Conservation (phyloP, 1,139 yeast genomes). For the Scheffersomyces cryptocercus region DNA sequence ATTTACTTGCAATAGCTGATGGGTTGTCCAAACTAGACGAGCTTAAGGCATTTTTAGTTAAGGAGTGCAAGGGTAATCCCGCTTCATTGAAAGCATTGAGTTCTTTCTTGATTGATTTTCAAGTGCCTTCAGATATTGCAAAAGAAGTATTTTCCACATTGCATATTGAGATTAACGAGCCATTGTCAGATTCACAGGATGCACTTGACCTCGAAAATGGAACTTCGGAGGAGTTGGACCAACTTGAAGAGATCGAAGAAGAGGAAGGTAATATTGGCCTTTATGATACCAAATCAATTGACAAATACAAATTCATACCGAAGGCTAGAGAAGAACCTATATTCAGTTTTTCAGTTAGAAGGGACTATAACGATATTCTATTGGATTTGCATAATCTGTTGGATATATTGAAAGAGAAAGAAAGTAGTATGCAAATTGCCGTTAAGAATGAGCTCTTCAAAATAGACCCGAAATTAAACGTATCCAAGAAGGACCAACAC, state of each 20-base stretch:
- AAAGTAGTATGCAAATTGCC: slow-evolving; percentile 17
- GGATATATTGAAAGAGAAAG: slow-evolving; percentile 25
- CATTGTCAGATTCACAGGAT: background rate
- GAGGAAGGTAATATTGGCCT: slow-evolving; percentile 12
- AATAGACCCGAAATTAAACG: slow-evolving; percentile 31
- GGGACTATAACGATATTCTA: slow-evolving; percentile 30
- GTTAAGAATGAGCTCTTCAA: slow-evolving; percentile 21
- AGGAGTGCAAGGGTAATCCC: slow-evolving; percentile 15
- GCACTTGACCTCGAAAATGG: background rate
- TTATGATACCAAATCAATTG: slow-evolving; percentile 20
- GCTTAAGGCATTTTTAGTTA: slow-evolving; percentile 22
- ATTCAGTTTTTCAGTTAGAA: slow-evolving; percentile 27
- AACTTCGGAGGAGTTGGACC: slow-evolving; percentile 1
- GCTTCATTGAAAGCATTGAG: slow-evolving; percentile 8
- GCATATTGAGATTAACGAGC: slow-evolving; percentile 14
- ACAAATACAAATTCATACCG: slow-evolving; percentile 16
- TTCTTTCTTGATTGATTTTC: slow-evolving; percentile 24
- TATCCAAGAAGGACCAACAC: slow-evolving; percentile 29
- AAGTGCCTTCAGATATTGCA: slow-evolving; percentile 31
- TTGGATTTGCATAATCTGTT: slow-evolving; percentile 34
- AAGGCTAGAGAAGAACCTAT: slow-evolving; percentile 6
- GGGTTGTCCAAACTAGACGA: slow-evolving; percentile 29
- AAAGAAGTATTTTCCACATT: slow-evolving; percentile 28
- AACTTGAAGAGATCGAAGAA: slow-evolving; percentile 6
- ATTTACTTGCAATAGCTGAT: slow-evolving; percentile 33